A percentile compares a stretch with the other conserved stretches of the same genome.
phyloP scores from a whole-genome alignment of 1,284 basidiomycete species.

The Sporisorium iseilematis-ciliati region DNA sequence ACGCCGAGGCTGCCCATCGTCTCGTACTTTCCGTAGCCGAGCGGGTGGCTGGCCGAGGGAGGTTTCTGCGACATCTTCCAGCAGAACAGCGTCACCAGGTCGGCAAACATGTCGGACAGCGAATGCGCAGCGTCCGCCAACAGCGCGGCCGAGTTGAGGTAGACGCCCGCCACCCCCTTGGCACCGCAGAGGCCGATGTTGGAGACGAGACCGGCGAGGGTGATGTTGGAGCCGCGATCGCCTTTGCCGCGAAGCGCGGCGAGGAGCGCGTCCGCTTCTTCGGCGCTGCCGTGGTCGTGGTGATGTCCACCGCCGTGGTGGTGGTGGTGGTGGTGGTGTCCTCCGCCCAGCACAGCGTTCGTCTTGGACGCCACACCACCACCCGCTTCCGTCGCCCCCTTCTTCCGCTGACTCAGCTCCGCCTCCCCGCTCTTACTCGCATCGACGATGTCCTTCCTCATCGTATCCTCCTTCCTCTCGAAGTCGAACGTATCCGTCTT shows the following conservation, averaged over 20 bases:
- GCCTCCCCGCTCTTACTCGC: conserved; percentile 27
- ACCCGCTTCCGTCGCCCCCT: not conserved
- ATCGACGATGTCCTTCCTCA: conserved; percentile 27
- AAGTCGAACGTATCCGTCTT: conserved; percentile 25
- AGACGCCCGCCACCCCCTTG: conserved; percentile 77
- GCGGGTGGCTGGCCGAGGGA: conserved; percentile 82
- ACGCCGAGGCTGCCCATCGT: conserved; percentile 89
- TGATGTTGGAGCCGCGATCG: conserved; percentile 69
- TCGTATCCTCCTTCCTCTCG: not conserved
- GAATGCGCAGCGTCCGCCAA: conserved; percentile 96
- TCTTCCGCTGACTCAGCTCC: conserved; percentile 29
- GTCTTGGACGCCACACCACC: conserved; percentile 9
- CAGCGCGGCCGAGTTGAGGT: conserved; percentile 83
- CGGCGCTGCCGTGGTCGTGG: conserved; percentile 65
- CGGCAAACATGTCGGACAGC: conserved; percentile 85
- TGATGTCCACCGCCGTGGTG: conserved; percentile 39
- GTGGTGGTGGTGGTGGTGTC: conserved; percentile 27
- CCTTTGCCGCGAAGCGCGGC: conserved; percentile 64
- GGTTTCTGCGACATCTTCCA: conserved; percentile 87
- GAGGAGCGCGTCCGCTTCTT: conserved; percentile 68
- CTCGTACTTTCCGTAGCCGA: conserved; percentile 90
- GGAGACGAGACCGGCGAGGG: conserved; percentile 78
- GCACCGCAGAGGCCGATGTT: conserved; percentile 85
- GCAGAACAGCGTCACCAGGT: conserved; percentile 91
- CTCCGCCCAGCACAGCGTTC: conserved; percentile 7